These are phyloP conservation scores for Skeletonema potamos DNA, from an alignment of 108 stramenopile species.

Conservation along the genomic window DNA sequence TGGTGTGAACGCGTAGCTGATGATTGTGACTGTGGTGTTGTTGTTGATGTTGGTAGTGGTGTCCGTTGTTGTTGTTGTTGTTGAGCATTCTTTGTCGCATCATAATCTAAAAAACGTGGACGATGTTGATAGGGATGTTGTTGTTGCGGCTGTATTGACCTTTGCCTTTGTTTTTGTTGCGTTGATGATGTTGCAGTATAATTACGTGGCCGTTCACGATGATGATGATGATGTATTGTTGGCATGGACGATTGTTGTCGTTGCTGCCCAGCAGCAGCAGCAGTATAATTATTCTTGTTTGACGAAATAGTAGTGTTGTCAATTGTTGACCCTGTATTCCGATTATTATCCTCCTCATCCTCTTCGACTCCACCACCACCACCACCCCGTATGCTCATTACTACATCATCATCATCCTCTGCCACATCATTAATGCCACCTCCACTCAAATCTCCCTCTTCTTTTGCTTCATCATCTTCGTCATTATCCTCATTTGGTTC, in stretches of 20 bases:
- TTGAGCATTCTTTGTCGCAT: neutral
- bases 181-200: neutral
- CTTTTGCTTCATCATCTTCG: neutral
- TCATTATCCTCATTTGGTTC: constrained; percentile 28
- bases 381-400: neutral
- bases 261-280: neutral
- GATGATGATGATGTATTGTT: neutral
- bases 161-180: neutral
- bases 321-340: neutral
- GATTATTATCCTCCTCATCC: neutral
- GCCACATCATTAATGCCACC: neutral
- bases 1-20: neutral
- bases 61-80: neutral
- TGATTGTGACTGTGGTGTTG: neutral
- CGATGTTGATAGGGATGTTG: neutral
- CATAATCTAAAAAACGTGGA: neutral
- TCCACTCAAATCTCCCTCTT: neutral
- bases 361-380: neutral
- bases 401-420: too few species aligned
- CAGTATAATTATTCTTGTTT: neutral
- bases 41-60: too few species aligned
- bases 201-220: neutral
- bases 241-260: neutral
- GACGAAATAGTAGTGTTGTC: neutral
- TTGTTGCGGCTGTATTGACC: neutral